Evolutionary conservation across 768 basidiomycete species (phyloP).

Genomic region (Panaeolus cyanescens): DNA sequence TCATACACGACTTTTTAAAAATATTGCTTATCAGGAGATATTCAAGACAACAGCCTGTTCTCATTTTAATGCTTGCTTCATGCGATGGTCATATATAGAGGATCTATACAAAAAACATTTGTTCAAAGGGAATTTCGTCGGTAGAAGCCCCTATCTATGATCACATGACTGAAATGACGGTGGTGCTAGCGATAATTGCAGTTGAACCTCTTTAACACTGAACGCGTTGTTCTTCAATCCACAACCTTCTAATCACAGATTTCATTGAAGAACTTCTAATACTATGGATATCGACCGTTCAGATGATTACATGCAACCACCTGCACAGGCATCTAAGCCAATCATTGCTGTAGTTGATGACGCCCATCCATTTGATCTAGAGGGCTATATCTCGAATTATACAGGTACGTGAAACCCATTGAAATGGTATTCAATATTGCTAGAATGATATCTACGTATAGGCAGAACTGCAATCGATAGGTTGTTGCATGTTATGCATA

Average conservation of each 20-base stretch:
- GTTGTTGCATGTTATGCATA: conserved; percentile 64
- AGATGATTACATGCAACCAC: conserved; percentile 29
- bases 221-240: neutral
- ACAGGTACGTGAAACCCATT: conserved; percentile 47
- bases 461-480: conserved; percentile 81
- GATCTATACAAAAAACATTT: too few relatives aligned
- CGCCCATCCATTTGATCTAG: conserved; percentile 86
- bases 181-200: neutral
- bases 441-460: conserved; percentile 24
- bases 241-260: neutral
- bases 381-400: conserved; percentile 76
- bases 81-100: too few relatives aligned
- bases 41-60: too few relatives aligned
- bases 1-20: too few relatives aligned
- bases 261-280: conserved; percentile 6
- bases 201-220: neutral
- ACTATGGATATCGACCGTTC: conserved; percentile 46
- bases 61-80: too few relatives aligned
- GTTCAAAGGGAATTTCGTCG: too few relatives aligned
- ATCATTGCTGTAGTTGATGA: conserved; percentile 62
- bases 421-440: conserved; percentile 2
- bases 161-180: neutral
- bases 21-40: too few relatives aligned
- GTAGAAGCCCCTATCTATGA: neutral
- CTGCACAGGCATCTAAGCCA: conserved; percentile 22